Base-by-base conservation (phyloP, 768 basidiomycete species). In the Austroboletus festivus region DNA sequence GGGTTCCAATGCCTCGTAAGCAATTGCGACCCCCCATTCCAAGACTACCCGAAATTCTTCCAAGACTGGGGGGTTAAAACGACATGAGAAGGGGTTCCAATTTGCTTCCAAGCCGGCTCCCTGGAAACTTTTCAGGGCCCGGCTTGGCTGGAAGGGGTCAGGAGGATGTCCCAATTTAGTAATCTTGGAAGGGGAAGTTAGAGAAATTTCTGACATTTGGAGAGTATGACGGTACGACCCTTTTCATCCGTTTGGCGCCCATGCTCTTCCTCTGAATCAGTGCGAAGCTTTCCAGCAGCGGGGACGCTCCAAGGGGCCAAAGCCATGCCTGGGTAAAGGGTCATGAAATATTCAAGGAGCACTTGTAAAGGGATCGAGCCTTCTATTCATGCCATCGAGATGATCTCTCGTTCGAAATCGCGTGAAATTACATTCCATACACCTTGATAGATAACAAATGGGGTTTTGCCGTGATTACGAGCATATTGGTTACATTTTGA, bases 381-480 rank as follows among this genome's bases (percentile, higher is more conserved):
- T 74, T 73, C 51, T 7, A 26, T 30, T 18, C 33, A 28, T 22
- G 42, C 51, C 52, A 43, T 46, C 6, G 73, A 71, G 43, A 80
- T 73, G 48, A 79, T 76, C 6, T 80, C 80, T 5, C 78, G 69
- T 61, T 80, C 78, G 45, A 80, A 72, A 41, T 73, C 71, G 38
- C 79, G 69, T 2, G 67, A 50, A 51, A 76, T 56, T n/a, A 73
- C 59, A 57, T 66, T 71, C 72, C 72, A 76, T 16, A 43, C 49
- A 2, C 76, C 78, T 63, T 76, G 79, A 60, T 80, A 81, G 37
- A 81, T 64, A 21, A 69, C 64, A 57, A 82, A 82, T 5, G 74
- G 78, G 0, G 74, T 72, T 45, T 77, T 60, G 0, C 68, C 77
- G 44, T 80, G 73, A 22, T 69, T 64, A 5, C 73, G 65, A n/a